Conservation (phyloP, 176 grass and related monocot genomes). For the Neostapfia colusana region DNA sequence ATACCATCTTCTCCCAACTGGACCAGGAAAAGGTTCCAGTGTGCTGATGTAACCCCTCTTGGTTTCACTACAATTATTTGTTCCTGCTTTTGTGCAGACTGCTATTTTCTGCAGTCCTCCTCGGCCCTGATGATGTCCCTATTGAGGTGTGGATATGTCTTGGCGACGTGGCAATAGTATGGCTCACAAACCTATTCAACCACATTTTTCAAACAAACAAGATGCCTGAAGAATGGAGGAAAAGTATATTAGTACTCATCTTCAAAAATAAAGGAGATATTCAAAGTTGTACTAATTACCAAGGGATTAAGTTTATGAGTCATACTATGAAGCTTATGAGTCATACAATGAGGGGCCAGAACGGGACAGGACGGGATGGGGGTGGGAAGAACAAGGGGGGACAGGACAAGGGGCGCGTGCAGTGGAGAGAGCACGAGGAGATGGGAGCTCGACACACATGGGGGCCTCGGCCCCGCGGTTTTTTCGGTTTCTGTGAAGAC, state of each 20-base stretch:
- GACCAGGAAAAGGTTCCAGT: slow-evolving; percentile 27
- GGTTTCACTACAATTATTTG: slow-evolving; percentile 15
- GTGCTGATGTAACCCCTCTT: not conserved
- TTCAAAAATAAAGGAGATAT: too few species aligned
- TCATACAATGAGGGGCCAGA: slow-evolving; percentile 17
- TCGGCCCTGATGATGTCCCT: too few species aligned
- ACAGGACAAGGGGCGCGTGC: slow-evolving; percentile 42
- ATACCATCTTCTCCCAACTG: not conserved
- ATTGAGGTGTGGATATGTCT: too few species aligned
- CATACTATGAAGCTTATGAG: too few species aligned
- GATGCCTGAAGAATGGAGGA: too few species aligned
- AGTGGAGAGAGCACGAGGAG: slow-evolving; percentile 50
- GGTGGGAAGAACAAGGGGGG: slow-evolving; percentile 18
- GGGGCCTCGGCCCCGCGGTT: not conserved
- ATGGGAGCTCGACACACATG: slow-evolving; percentile 35
- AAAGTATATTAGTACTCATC: too few species aligned
- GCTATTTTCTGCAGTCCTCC: not conserved
- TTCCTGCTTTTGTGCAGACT: slow-evolving; percentile 19
- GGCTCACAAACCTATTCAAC: too few species aligned
- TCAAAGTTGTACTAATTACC: too few species aligned
- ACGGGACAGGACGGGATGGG: not conserved
- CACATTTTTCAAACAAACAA: too few species aligned
- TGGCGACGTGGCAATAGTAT: not conserved
- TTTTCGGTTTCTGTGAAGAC: not conserved
- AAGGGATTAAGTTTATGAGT: too few species aligned